Evolutionary conservation across 2,329 filamentous ascomycete species (phyloP).

Genomic region (Hypoxylon sp.): DNA sequence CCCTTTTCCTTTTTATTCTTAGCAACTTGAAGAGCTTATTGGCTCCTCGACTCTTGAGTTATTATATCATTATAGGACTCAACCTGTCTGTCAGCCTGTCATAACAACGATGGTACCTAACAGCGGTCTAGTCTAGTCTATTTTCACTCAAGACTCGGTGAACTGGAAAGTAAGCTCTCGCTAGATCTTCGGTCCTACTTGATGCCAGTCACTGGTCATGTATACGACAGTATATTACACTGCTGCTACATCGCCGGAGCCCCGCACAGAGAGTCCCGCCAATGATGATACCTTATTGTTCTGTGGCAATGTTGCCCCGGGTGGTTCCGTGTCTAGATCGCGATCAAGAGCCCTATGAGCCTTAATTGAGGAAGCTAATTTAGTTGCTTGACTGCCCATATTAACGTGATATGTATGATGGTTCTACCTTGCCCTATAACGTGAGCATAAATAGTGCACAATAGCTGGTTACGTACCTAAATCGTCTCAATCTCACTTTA

Average conservation of each 20-base stretch:
- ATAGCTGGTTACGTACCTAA: slow-evolving; percentile 3
- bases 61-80: slow-evolving; percentile 11
- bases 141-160: slow-evolving; percentile 14
- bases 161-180: slow-evolving; percentile 14
- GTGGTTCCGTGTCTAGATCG: slow-evolving; percentile 9
- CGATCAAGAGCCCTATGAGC: background rate
- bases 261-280: slow-evolving; percentile 1
- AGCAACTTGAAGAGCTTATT: slow-evolving; percentile 5
- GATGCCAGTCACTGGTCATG: slow-evolving; percentile 7
- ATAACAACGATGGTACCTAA: slow-evolving; percentile 21
- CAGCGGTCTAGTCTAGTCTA: slow-evolving; percentile 11
- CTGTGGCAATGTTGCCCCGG: background rate
- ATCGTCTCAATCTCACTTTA: slow-evolving; percentile 9
- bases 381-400: background rate
- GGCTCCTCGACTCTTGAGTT: slow-evolving; percentile 3
- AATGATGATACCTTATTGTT: slow-evolving; percentile 3
- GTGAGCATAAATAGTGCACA: background rate
- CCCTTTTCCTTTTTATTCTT: slow-evolving; percentile 4
- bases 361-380: background rate
- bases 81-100: slow-evolving; percentile 13
- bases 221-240: background rate
- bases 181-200: slow-evolving; percentile 16
- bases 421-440: background rate
- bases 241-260: slow-evolving; percentile 4
- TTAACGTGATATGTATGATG: background rate